phyloP scores from a whole-genome alignment of 345 rosid species.

The Streptanthus diversifolius region DNA sequence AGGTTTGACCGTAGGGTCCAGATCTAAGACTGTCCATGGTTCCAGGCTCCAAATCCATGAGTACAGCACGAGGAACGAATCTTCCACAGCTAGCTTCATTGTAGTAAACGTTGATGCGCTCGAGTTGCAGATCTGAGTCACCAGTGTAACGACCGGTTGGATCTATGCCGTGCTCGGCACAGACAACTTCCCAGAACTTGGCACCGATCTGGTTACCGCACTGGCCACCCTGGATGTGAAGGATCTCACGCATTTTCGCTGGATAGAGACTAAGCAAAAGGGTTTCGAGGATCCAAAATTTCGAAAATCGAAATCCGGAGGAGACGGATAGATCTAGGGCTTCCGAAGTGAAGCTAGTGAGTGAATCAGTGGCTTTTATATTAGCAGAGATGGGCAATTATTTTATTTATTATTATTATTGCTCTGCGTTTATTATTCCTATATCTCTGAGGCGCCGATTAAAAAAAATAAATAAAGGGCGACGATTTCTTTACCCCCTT shows the following conservation, averaged over 20 bases:
- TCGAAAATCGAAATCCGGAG: background rate
- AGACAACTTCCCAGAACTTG: conserved; percentile 34
- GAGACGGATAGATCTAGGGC: conserved; percentile 1
- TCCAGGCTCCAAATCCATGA: background rate
- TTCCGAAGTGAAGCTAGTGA: background rate
- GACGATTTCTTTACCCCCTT: too few species aligned
- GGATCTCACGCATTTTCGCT: conserved; percentile 35
- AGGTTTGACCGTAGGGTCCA: background rate
- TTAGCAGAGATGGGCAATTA: background rate
- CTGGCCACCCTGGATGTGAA: conserved; percentile 35
- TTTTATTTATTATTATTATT: background rate
- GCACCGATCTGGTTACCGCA: conserved; percentile 39
- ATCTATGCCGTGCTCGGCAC: conserved; percentile 35
- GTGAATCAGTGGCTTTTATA: background rate
- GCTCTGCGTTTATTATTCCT: background rate
- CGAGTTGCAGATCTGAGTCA: conserved; percentile 34
- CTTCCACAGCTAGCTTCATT: conserved; percentile 22
- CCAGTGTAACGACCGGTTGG: conserved; percentile 32
- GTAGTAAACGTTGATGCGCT: conserved; percentile 32
- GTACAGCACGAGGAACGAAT: background rate
- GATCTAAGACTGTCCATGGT: conserved; percentile 8
- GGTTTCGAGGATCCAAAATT: background rate
- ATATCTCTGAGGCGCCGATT: background rate
- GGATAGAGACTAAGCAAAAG: background rate
- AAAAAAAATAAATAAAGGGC: too few species aligned